Base-by-base conservation (phyloP, 345 rosid species). In the Populus ilicifolia region DNA sequence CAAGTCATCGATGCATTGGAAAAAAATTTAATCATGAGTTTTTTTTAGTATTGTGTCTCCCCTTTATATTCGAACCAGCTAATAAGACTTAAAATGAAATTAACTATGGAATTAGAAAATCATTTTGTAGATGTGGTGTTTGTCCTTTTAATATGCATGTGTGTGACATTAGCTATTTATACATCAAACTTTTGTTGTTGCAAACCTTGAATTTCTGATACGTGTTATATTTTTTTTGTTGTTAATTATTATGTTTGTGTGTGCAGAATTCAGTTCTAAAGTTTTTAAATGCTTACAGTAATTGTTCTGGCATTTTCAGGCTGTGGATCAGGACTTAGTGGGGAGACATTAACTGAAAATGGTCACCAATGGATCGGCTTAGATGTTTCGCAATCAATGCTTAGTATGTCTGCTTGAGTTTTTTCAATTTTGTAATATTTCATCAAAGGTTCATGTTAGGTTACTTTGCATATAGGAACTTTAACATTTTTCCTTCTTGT, bases 271-370 rank as follows among this genome's bases (percentile, higher is more conserved):
- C 17, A 16, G 8, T 23, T 27, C 35, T 16, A 33, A 11, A 18
- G 23, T 33, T 35, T 64, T n/a, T 67, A 41, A 48, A 16, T 73
- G 18, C 41, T 50, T 46, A 43, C n/a, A 66, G 67, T 74, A 25
- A 18, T 54, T 25, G 72, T 23, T 46, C 65, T 54, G 62, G 62
- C 18, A 54, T 72, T 63, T 83, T 25, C 41, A 93, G 98, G 99
- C 18, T 96, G 98, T 38, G 97, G 99, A 78, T 96, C 99, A 44
- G 97, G 99, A 36, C 87, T 96, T 61, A 92, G 97, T 78, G 97
- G 98, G 63, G 97, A 93, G 89, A 90, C 97, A 23, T 72, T 96
- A 41, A 86, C 97, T 66, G 99, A 93, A 74, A 78, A 80, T 61
- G 92, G 97, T 67, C 97, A 93, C 73, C 90, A 87, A 0, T 96